phyloP scores from a whole-genome alignment of 345 rosid species.

The Toxicodendron radicans region DNA sequence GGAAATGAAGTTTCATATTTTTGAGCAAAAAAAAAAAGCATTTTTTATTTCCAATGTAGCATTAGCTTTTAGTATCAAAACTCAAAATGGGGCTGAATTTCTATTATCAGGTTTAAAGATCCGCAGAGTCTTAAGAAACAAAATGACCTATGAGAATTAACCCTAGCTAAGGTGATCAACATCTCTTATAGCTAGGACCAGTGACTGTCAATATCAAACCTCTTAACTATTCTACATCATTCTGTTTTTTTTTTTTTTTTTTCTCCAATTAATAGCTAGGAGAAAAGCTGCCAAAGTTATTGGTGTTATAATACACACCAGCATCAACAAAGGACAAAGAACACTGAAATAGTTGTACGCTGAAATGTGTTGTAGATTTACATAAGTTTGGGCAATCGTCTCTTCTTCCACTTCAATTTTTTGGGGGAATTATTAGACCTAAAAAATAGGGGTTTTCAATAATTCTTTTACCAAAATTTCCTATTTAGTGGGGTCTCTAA shows the following conservation, averaged over 20 bases:
- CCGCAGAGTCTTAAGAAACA: not conserved
- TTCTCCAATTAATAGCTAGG: too few relatives aligned
- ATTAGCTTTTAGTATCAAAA: not conserved
- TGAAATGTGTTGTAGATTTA: not conserved
- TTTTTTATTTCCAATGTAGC: not conserved
- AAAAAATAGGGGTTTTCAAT: too few relatives aligned
- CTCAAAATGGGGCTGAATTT: not conserved
- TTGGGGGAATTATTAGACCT: too few relatives aligned
- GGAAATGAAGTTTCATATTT: not conserved
- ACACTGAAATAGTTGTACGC: not conserved
- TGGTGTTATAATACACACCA: too few relatives aligned
- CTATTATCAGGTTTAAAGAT: not conserved
- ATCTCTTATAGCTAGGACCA: not conserved
- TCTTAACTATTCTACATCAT: too few relatives aligned
- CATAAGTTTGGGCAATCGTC: not conserved
- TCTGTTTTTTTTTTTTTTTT: too few relatives aligned
- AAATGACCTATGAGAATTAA: not conserved
- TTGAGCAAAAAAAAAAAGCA: not conserved
- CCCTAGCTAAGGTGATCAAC: too few relatives aligned
- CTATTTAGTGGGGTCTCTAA: too few relatives aligned
- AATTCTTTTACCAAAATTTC: too few relatives aligned
- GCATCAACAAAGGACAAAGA: too few relatives aligned
- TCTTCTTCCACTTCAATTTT: not conserved
- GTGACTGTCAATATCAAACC: too few relatives aligned
- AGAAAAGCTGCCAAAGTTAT: too few relatives aligned